These are phyloP conservation scores for Pythium brachiatum DNA, from an alignment of 352 stramenopile species.

Conservation along the genomic window DNA sequence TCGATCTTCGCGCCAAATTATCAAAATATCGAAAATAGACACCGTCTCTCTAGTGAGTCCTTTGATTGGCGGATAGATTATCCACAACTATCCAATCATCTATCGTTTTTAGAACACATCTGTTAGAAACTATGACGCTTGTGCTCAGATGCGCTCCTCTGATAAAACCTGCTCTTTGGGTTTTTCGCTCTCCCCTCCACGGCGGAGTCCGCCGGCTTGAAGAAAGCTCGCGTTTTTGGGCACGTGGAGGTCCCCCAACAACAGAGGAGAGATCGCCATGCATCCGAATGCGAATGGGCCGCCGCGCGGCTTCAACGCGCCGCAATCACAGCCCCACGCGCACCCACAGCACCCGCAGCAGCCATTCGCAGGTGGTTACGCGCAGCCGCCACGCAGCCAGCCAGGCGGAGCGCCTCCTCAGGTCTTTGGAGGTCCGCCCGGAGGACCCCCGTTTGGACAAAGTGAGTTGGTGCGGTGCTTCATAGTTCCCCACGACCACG, in stretches of 20 bases:
- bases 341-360: conserved; percentile 12
- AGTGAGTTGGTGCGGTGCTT: too few relatives aligned
- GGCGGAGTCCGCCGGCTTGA: conserved; percentile 12
- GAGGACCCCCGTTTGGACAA: not conserved
- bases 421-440: not conserved
- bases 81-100: not conserved
- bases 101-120: not conserved
- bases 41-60: not conserved
- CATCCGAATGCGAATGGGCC: conserved; percentile 14
- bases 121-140: not conserved
- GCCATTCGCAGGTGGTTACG: not conserved
- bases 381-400: conserved; percentile 18
- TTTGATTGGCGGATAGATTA: not conserved
- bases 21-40: not conserved
- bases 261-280: conserved; percentile 13
- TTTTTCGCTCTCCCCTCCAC: not conserved
- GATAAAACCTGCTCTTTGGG: not conserved
- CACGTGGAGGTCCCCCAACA: conserved; percentile 4
- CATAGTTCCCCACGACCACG: too few relatives aligned
- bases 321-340: not conserved
- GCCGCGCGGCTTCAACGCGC: conserved; percentile 13
- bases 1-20: not conserved
- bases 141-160: not conserved
- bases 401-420: conserved; percentile 6
- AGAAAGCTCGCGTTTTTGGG: conserved; percentile 11